Percentiles rank a stretch among this genome's conserved stretches.
These are phyloP conservation scores for Clavulina sp. DNA, from an alignment of 768 basidiomycete genomes.

Conservation along the genomic window DNA sequence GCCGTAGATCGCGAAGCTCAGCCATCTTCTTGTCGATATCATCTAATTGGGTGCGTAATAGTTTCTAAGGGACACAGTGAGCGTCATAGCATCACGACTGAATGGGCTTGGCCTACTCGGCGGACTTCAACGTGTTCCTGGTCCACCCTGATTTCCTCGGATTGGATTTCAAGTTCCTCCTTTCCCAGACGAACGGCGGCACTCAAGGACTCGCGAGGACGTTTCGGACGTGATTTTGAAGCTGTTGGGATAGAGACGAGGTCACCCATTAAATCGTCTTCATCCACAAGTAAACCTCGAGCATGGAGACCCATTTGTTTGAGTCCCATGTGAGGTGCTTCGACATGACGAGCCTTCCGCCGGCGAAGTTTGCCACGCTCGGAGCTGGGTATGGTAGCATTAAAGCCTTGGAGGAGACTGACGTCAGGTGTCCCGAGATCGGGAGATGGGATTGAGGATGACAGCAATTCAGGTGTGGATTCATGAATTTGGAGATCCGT, in stretches of 20 bases:
- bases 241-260: slow-evolving; percentile 21
- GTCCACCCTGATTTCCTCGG: slow-evolving; percentile 72
- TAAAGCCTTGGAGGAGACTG: slow-evolving; percentile 77
- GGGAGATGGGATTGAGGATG: slow-evolving; percentile 53
- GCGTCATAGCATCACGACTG: not conserved
- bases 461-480: slow-evolving; percentile 59
- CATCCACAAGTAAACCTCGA: slow-evolving; percentile 45
- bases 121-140: slow-evolving; percentile 86
- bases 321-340: slow-evolving; percentile 56
- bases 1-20: slow-evolving; percentile 61
- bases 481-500: slow-evolving; percentile 73
- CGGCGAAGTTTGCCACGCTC: slow-evolving; percentile 60
- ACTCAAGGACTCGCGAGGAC: slow-evolving; percentile 9
- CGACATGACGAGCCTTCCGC: slow-evolving; percentile 63
- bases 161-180: slow-evolving; percentile 72
- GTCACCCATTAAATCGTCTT: slow-evolving; percentile 14
- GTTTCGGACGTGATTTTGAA: slow-evolving; percentile 45
- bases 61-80: slow-evolving; percentile 32
- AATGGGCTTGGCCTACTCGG: slow-evolving; percentile 33
- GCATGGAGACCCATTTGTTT: slow-evolving; percentile 66
- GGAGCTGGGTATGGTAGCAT: slow-evolving; percentile 85
- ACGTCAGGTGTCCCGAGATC: slow-evolving; percentile 47
- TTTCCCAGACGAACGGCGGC: slow-evolving; percentile 40
- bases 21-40: slow-evolving; percentile 86
- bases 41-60: slow-evolving; percentile 70